Evolutionary conservation across 495 filamentous ascomycete genomes (phyloP).

Genomic region (Xylaria acuta): DNA sequence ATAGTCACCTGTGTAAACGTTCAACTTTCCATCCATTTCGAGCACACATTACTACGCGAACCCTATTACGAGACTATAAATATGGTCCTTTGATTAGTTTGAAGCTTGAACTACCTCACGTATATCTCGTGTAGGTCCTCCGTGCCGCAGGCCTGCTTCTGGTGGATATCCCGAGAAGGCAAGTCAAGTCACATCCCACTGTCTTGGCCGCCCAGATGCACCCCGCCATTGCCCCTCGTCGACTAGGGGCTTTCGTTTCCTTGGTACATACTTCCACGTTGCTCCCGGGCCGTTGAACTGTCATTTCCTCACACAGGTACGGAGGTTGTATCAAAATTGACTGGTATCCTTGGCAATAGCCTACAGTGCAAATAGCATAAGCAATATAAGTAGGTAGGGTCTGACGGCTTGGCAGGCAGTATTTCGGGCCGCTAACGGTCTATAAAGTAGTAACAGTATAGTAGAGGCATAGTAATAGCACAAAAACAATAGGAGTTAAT

Average conservation of each 20-base stretch:
- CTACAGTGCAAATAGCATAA: too few relatives aligned
- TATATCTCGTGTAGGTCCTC: conserved; percentile 2
- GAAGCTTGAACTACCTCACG: neutral
- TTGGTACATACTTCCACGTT: neutral
- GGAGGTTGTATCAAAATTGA: too few relatives aligned
- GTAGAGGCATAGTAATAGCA: too few relatives aligned
- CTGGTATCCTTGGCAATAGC: too few relatives aligned
- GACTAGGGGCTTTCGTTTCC: neutral
- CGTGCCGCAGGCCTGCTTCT: conserved; percentile 16
- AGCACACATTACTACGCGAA: neutral
- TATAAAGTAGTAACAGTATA: too few relatives aligned
- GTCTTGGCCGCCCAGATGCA: conserved; percentile 10
- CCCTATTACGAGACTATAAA: neutral
- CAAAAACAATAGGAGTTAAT: too few relatives aligned
- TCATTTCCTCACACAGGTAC: neutral
- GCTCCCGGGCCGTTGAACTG: neutral
- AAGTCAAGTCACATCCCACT: conserved; percentile 11
- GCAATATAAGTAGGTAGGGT: too few relatives aligned
- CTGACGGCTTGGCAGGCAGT: too few relatives aligned
- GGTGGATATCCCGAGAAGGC: neutral
- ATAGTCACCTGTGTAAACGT: neutral
- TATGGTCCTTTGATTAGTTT: neutral
- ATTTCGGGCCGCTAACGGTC: too few relatives aligned
- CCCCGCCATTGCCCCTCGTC: conserved; percentile 20
- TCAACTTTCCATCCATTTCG: neutral